These are phyloP conservation scores for Aspergillus clavatus DNA, from an alignment of 2,329 filamentous ascomycete species.

Conservation along the genomic window DNA sequence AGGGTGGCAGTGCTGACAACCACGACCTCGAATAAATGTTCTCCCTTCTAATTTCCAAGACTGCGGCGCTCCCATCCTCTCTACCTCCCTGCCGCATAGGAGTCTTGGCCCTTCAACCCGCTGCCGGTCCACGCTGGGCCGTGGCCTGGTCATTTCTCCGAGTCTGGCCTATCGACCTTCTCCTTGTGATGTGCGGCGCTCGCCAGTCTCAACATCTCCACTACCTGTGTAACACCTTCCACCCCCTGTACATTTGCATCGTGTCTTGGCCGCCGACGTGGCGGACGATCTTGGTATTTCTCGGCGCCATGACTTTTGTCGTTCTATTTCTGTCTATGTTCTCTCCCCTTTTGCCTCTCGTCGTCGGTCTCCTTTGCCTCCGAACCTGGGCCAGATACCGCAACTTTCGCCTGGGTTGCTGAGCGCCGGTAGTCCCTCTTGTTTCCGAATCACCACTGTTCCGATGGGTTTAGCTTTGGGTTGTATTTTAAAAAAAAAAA, in stretches of 20 bases:
- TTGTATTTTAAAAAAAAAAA: constrained; percentile 10
- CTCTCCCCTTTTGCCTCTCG: constrained; percentile 6
- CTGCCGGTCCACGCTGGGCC: constrained; percentile 20
- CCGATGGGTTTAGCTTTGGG: constrained; percentile 3
- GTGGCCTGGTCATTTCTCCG: constrained; percentile 17
- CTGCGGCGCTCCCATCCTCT: constrained; percentile 6
- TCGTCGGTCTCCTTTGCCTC: constrained; percentile 3
- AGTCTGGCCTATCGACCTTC: constrained; percentile 6
- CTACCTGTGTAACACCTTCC: constrained; percentile 15
- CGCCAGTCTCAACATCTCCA: constrained; percentile 26
- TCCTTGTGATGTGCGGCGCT: no score
- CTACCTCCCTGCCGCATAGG: constrained; percentile 12
- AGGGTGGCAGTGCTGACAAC: constrained; percentile 29
- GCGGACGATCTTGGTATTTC: constrained; percentile 28
- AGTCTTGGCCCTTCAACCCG: constrained; percentile 12
- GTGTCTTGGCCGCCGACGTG: constrained; percentile 24
- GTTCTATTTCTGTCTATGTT: constrained; percentile 8
- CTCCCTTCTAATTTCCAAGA: constrained; percentile 8
- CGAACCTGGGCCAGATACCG: constrained; percentile 2
- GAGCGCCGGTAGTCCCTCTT: not conserved
- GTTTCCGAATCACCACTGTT: constrained; percentile 6
- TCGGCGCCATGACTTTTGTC: constrained; percentile 29
- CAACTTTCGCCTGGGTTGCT: constrained; percentile 1
- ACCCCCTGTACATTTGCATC: constrained; percentile 32
- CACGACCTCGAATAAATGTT: constrained; percentile 35